phyloP scores from a whole-genome alignment of 371 early-diverging fungal species.

The Mortierella sp. region DNA sequence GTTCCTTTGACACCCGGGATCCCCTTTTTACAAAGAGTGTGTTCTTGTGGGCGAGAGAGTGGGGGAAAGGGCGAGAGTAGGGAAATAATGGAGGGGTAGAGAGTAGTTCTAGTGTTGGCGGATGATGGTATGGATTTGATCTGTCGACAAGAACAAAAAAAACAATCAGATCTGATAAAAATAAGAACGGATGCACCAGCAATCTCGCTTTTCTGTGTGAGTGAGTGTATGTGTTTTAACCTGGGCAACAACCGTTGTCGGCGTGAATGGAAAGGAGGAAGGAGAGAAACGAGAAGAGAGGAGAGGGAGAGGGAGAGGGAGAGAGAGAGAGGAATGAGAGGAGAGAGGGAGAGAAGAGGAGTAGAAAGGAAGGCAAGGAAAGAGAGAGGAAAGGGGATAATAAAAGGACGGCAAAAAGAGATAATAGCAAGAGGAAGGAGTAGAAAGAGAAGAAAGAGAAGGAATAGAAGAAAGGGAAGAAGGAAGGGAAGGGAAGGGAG shows the following conservation, averaged over 20 bases:
- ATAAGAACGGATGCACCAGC: not conserved
- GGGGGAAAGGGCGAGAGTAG: not conserved
- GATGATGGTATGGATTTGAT: not conserved
- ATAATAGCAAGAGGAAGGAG: too few species aligned
- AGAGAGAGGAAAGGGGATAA: not conserved
- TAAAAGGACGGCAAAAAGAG: too few species aligned
- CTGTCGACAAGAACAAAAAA: not conserved
- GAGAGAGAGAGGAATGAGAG: not conserved
- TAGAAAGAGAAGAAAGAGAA: not conserved
- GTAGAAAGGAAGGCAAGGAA: not conserved
- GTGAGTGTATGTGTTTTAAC: not conserved
- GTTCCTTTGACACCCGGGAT: constrained; percentile 15
- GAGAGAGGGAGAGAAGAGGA: not conserved
- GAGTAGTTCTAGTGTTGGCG: not conserved
- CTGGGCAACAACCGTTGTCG: not conserved
- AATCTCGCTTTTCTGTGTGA: not conserved
- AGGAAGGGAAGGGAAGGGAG: not conserved
- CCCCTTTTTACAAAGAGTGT: not conserved
- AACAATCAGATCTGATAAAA: constrained; percentile 5
- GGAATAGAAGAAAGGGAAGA: not conserved
- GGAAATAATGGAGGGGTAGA: not conserved
- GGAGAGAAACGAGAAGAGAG: not conserved
- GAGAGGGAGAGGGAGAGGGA: not conserved
- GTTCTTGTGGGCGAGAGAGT: not conserved
- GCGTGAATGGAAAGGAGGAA: not conserved